Conservation (phyloP, 192 early-diverging fungal genomes). For the Coemansia sp. region DNA sequence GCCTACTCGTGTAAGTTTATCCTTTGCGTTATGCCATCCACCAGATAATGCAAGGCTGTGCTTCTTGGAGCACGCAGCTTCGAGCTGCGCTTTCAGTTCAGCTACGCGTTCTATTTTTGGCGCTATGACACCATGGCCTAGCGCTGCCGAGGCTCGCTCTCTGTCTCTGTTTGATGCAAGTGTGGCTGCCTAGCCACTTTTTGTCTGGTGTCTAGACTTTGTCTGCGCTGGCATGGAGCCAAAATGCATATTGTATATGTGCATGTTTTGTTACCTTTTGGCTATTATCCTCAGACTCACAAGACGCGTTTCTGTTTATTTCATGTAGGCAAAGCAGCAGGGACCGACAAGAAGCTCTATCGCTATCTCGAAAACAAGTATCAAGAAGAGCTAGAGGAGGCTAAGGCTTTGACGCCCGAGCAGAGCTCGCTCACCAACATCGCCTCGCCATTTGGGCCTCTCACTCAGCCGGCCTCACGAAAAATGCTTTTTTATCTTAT, state of each 20-base stretch:
- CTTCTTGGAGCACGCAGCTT: too few relatives aligned
- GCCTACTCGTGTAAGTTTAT: constrained; percentile 86
- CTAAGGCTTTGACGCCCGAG: constrained; percentile 64
- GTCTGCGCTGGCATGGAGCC: not conserved
- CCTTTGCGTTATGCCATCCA: not conserved
- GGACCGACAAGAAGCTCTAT: constrained; percentile 88
- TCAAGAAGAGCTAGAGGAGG: constrained; percentile 60
- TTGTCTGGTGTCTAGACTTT: constrained; percentile 2
- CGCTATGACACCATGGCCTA: not conserved
- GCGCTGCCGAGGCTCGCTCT: not conserved
- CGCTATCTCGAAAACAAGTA: constrained; percentile 85
- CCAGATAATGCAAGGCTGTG: too few relatives aligned
- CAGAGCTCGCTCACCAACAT: constrained; percentile 61
- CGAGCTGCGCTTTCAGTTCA: too few relatives aligned
- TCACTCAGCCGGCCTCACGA: constrained; percentile 78
- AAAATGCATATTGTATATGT: not conserved
- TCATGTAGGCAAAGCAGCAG: constrained; percentile 83
- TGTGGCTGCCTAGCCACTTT: constrained; percentile 4
- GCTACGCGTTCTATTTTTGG: not conserved
- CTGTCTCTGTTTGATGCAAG: not conserved
- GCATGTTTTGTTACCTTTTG: too few relatives aligned
- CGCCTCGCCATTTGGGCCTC: constrained; percentile 83
- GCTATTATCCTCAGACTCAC: too few relatives aligned
- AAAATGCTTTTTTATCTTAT: constrained; percentile 93
- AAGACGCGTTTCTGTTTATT: not conserved